phyloP scores from a whole-genome alignment of 192 early-diverging fungal species.

The Neocallimastix lanati region DNA sequence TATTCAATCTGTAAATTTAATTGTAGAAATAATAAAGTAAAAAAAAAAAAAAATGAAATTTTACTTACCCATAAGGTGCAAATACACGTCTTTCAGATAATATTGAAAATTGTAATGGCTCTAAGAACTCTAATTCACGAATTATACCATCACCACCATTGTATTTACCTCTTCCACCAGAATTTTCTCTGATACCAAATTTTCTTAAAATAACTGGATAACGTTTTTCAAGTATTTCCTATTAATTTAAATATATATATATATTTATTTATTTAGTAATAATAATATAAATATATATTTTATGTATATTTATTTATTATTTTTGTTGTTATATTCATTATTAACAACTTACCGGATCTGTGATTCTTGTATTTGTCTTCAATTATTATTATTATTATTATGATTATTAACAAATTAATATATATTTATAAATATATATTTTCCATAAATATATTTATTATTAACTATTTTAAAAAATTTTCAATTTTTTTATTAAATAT shows the following conservation, averaged over 20 bases:
- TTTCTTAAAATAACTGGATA: constrained; percentile 76
- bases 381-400: too few relatives aligned
- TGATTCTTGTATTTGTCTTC: constrained; percentile 96
- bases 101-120: constrained; percentile 70
- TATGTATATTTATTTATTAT: too few relatives aligned
- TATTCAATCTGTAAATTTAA: too few relatives aligned
- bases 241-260: too few relatives aligned
- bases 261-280: too few relatives aligned
- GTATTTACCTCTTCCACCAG: constrained; percentile 61
- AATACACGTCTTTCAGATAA: constrained; percentile 82
- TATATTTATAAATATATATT: too few relatives aligned
- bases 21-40: too few relatives aligned
- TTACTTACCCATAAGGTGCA: constrained; percentile 56
- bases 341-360: constrained; percentile 83
- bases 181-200: constrained; percentile 49
- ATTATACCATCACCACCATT: constrained; percentile 77
- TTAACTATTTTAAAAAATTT: too few relatives aligned
- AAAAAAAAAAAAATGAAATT: background rate
- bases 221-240: background rate
- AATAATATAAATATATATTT: too few relatives aligned
- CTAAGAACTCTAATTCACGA: constrained; percentile 86
- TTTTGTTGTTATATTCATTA: too few relatives aligned
- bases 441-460: too few relatives aligned
- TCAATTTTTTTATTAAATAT: background rate
- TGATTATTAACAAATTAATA: too few relatives aligned